Conservation (phyloP, 352 stramenopile species). For the Phytopythium cucurbitacearum region DNA sequence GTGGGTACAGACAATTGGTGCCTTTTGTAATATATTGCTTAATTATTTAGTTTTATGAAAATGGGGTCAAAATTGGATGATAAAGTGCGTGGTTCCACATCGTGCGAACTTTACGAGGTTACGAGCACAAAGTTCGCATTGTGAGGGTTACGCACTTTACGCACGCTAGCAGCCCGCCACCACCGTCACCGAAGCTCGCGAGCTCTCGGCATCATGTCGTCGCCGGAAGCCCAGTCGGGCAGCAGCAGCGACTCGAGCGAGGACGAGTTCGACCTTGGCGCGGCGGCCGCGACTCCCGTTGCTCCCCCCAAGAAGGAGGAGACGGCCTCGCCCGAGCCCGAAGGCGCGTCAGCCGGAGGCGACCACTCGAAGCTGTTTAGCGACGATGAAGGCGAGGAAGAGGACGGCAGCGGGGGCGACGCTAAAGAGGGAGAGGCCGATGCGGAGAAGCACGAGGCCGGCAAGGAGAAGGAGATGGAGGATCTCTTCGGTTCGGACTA, state of each 20-base stretch:
- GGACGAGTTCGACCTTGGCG: constrained; percentile 70
- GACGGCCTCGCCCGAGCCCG: constrained; percentile 5
- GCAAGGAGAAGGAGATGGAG: constrained; percentile 83
- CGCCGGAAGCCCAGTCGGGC: constrained; percentile 48
- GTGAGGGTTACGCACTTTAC: too few species aligned
- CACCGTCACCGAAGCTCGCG: too few species aligned
- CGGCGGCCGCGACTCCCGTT: constrained; percentile 19
- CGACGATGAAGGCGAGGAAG: constrained; percentile 46
- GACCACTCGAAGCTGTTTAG: constrained; percentile 61
- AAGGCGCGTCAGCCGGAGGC: constrained; percentile 3
- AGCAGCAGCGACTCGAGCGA: constrained; percentile 68
- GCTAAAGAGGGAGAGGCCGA: constrained; percentile 1
- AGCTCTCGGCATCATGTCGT: constrained; percentile 25
- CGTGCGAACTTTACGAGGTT: too few species aligned
- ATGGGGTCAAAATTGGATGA: too few species aligned
- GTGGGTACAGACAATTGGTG: too few species aligned
- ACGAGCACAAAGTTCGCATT: too few species aligned
- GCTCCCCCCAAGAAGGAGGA: constrained; percentile 6
- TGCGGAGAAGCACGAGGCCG: constrained; percentile 24
- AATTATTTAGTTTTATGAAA: too few species aligned
- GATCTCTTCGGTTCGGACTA: constrained; percentile 89
- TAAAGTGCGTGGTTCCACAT: too few species aligned
- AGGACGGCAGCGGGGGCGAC: constrained; percentile 1
- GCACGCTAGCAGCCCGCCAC: too few species aligned
- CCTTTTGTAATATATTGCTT: too few species aligned